Evolutionary conservation across 1,139 yeast species (phyloP), one percentile per base, ranked within the genome.

Genomic region (Blastobotrys niveus): DNA sequence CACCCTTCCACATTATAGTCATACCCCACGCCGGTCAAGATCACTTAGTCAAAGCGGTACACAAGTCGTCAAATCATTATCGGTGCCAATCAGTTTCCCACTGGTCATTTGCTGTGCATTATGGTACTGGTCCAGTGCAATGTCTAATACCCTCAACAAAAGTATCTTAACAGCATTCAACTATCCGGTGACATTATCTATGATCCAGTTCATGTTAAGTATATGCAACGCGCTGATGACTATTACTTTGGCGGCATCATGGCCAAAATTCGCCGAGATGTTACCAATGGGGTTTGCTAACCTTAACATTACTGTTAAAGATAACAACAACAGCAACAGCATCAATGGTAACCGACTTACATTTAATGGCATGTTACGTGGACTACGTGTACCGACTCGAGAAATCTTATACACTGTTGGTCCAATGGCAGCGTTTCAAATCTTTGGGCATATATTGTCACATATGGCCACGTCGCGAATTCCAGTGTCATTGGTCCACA

Each of bases 371-470:
- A 33, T 12, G 20, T 33, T 3, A n/a, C n/a, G n/a, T 33, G 36
- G 36, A 50, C 66, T 54, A 68, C 78, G 60, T 49, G 77, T 33
- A 21, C 73, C 93, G 8, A 71, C 79, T 3, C 50, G 57, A 35
- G 72, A 76, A 42, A 71, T 85, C 33, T 60, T 87, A 18, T 61
- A 70, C 45, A 79, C 91, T 27, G 85, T 94, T 0, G 74, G 86
- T 24, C 96, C 96, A 19, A 85, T 89, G 95, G 97, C 96, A 2
- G 68, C 80, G 48, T 89, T 89, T 65, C 97, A 89, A 67, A 83
- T 89, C 52, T 70, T 81, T 25, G 97, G 97, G 17, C 97, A 89
- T 63, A 77, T 88, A 49, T 78, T 94, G 10, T 79, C 94, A 5
- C 95, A 88, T 62, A 83, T 84, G 63, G 91, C 97, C 20, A 87